These are phyloP conservation scores for Nadsonia starkeyi-henricii DNA, from an alignment of 1,139 yeast species.

Conservation along the genomic window DNA sequence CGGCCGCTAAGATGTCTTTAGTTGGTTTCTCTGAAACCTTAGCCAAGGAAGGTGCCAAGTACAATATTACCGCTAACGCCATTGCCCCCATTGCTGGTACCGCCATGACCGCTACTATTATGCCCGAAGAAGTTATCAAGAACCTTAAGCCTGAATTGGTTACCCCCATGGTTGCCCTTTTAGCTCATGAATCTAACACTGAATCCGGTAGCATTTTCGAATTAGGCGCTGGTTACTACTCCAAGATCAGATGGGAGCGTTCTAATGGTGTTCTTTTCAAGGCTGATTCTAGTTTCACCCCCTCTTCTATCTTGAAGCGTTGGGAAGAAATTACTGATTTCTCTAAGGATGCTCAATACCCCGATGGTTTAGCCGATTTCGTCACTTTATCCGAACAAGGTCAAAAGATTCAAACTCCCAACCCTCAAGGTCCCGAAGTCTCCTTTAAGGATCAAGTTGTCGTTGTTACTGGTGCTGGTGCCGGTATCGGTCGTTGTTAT, in stretches of 20 bases:
- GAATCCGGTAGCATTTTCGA: conserved; percentile 70
- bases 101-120: conserved; percentile 84
- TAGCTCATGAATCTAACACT: conserved; percentile 49
- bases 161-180: conserved; percentile 75
- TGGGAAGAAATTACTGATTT: conserved; percentile 55
- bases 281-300: conserved; percentile 65
- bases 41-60: conserved; percentile 83
- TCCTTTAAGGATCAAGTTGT: conserved; percentile 76
- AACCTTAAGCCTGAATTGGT: conserved; percentile 76
- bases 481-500: conserved; percentile 87
- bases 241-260: conserved; percentile 92
- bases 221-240: conserved; percentile 88
- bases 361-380: conserved; percentile 32
- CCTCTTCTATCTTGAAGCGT: conserved; percentile 67
- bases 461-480: conserved; percentile 89
- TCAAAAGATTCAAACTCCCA: conserved; percentile 24
- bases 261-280: conserved; percentile 75
- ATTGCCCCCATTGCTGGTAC: conserved; percentile 94
- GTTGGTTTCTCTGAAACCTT: conserved; percentile 89
- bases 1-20: conserved; percentile 84
- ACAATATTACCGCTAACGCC: conserved; percentile 71
- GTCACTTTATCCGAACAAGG: conserved; percentile 23
- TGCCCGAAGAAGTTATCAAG: conserved; percentile 76
- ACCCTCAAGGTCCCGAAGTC: conserved; percentile 42
- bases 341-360: conserved; percentile 48